phyloP scores from a whole-genome alignment of 1,139 yeast species.

The Kodamaea ohmeri region DNA sequence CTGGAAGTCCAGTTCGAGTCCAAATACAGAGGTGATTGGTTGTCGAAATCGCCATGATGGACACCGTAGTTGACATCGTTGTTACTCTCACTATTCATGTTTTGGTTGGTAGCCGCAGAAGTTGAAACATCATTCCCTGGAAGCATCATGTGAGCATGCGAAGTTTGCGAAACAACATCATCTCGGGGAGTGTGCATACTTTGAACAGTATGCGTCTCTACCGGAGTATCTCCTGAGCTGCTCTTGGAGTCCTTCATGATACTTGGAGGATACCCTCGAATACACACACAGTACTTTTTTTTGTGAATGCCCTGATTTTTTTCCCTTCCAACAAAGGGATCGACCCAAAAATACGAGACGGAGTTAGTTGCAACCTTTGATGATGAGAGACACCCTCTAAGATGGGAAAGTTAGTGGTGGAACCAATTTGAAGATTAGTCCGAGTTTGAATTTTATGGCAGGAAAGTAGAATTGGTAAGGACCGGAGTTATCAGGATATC shows the following conservation, averaged over 20 bases:
- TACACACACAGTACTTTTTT: conserved; percentile 3
- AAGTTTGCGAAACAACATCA: not conserved
- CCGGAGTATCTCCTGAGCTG: conserved; percentile 1
- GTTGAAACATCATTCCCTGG: not conserved
- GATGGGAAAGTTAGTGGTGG: too few relatives aligned
- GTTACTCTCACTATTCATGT: conserved; percentile 20
- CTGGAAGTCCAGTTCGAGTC: conserved; percentile 46
- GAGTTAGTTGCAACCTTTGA: too few relatives aligned
- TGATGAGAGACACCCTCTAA: too few relatives aligned
- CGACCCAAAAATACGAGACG: not conserved
- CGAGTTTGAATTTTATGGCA: too few relatives aligned
- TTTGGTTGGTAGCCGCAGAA: conserved; percentile 11
- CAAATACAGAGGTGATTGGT: conserved; percentile 37
- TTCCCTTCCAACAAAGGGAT: not conserved
- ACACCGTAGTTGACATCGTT: conserved; percentile 12
- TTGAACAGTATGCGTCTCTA: not conserved
- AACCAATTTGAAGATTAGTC: too few relatives aligned
- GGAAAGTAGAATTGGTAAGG: too few relatives aligned
- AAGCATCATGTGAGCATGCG: not conserved
- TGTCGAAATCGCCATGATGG: conserved; percentile 16
- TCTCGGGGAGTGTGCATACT: conserved; percentile 1
- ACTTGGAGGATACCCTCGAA: not conserved
- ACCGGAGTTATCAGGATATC: too few relatives aligned
- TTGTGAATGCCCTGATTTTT: conserved; percentile 2
- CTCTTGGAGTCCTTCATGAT: conserved; percentile 1